Conservation (phyloP, 345 rosid species). For the Salix purpurea region DNA sequence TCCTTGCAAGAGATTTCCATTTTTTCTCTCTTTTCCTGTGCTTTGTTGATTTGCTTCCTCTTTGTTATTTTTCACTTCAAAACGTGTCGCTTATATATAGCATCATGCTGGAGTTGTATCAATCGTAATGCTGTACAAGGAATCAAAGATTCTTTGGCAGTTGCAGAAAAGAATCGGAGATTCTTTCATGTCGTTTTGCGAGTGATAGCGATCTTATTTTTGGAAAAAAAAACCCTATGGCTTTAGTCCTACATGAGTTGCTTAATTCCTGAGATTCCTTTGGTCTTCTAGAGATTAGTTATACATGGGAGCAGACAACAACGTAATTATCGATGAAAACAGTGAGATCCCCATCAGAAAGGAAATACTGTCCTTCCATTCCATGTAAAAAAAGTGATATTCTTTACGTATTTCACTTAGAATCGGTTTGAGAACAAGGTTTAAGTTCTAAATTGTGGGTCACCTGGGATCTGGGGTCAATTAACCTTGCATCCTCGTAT, state of each 20-base stretch:
- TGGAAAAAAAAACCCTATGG: not conserved
- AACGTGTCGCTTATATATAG: slow-evolving; percentile 8
- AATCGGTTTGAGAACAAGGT: too few relatives aligned
- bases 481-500: too few relatives aligned
- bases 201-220: not conserved
- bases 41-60: not conserved
- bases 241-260: not conserved
- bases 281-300: too few relatives aligned
- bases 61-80: not conserved
- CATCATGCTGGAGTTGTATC: not conserved
- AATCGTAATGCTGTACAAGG: not conserved
- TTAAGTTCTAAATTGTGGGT: too few relatives aligned
- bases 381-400: too few relatives aligned
- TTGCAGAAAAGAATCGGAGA: not conserved
- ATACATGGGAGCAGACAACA: too few relatives aligned
- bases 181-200: not conserved
- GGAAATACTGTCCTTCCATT: too few relatives aligned
- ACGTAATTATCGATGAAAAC: too few relatives aligned
- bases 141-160: not conserved
- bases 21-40: not conserved
- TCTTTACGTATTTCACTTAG: too few relatives aligned
- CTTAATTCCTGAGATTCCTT: too few relatives aligned
- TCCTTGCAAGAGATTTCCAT: slow-evolving; percentile 43
- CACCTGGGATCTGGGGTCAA: too few relatives aligned
- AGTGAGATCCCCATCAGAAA: too few relatives aligned